A percentile compares a stretch with the other conserved stretches of the same genome.
These are phyloP conservation scores for Cenchrus fungigraminus DNA, from an alignment of 176 grass and related monocot species.

Conservation along the genomic window DNA sequence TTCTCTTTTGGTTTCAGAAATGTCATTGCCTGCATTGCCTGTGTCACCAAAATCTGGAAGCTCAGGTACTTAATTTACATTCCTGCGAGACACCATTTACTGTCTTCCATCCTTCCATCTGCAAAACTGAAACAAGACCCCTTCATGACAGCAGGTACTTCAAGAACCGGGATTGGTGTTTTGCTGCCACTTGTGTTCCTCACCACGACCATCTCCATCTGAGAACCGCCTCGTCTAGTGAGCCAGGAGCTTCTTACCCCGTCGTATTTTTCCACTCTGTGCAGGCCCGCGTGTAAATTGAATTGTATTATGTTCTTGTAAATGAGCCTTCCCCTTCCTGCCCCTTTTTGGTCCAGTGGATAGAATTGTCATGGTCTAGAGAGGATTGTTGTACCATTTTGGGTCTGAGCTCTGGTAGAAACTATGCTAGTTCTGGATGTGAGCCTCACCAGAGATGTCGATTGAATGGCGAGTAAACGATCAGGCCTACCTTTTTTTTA, in stretches of 20 bases:
- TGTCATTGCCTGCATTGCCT: conserved; percentile 96
- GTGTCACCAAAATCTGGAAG: conserved; percentile 62
- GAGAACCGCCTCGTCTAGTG: conserved; percentile 36
- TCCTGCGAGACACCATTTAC: neutral
- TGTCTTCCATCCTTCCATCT: neutral
- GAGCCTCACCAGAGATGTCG: neutral
- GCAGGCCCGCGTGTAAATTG: conserved; percentile 66
- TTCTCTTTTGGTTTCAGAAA: conserved; percentile 65
- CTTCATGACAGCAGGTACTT: conserved; percentile 34
- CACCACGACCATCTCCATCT: conserved; percentile 38
- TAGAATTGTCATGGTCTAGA: conserved; percentile 38
- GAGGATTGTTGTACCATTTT: conserved; percentile 47
- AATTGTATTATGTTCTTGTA: conserved; percentile 54
- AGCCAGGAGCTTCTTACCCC: conserved; percentile 30
- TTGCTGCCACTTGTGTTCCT: conserved; percentile 44
- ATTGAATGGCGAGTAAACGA: neutral
- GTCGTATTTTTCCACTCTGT: conserved; percentile 43
- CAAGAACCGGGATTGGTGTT: conserved; percentile 49
- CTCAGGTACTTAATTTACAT: conserved; percentile 57
- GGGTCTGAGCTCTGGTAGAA: conserved; percentile 35
- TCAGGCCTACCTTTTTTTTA: neutral
- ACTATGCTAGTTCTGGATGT: neutral
- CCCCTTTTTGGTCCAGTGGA: conserved; percentile 42
- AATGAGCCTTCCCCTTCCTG: conserved; percentile 47
- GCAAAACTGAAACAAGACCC: conserved; percentile 23